Evolutionary conservation across 2,329 filamentous ascomycete genomes (phyloP).

Genomic region (Atkinsonella texensis): DNA sequence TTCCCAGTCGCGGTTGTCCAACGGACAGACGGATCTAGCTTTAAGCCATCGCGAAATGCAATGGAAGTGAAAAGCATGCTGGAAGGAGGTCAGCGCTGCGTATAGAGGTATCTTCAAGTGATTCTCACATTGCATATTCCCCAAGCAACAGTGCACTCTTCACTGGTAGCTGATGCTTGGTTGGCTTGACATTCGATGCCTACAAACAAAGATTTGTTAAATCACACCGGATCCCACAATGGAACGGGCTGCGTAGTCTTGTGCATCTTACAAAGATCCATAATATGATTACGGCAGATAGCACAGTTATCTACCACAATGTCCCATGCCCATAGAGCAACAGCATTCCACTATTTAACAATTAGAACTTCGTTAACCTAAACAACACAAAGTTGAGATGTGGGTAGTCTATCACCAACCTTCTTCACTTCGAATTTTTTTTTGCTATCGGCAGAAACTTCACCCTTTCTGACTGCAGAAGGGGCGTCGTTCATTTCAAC

Average conservation of each 20-base stretch:
- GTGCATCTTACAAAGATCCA: slow-evolving; percentile 73
- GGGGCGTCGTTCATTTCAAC: slow-evolving; percentile 91
- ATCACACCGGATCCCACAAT: no score
- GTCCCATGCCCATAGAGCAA: slow-evolving; percentile 98
- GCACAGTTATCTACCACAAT: slow-evolving; percentile 99
- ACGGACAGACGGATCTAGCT: slow-evolving; percentile 93
- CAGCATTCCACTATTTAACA: slow-evolving; percentile 76
- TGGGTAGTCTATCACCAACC: slow-evolving; percentile 35
- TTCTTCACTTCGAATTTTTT: slow-evolving; percentile 99
- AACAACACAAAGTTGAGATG: background rate
- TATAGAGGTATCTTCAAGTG: background rate
- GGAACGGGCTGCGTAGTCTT: no score
- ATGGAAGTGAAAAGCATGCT: slow-evolving; percentile 99
- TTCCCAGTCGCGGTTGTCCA: slow-evolving; percentile 98
- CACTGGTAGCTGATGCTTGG: slow-evolving; percentile 90
- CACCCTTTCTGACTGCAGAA: slow-evolving; percentile 42
- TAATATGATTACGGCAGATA: slow-evolving; percentile 98
- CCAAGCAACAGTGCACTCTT: slow-evolving; percentile 98
- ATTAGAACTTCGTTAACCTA: background rate
- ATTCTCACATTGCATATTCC: slow-evolving; percentile 91
- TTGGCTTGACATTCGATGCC: slow-evolving; percentile 98
- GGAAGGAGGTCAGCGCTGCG: slow-evolving; percentile 20
- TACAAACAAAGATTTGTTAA: slow-evolving; percentile 30
- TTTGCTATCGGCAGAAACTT: slow-evolving; percentile 45
- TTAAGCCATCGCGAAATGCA: slow-evolving; percentile 99